Conservation (phyloP, 1,139 yeast genomes). For the Scheffersomyces segobiensis region DNA sequence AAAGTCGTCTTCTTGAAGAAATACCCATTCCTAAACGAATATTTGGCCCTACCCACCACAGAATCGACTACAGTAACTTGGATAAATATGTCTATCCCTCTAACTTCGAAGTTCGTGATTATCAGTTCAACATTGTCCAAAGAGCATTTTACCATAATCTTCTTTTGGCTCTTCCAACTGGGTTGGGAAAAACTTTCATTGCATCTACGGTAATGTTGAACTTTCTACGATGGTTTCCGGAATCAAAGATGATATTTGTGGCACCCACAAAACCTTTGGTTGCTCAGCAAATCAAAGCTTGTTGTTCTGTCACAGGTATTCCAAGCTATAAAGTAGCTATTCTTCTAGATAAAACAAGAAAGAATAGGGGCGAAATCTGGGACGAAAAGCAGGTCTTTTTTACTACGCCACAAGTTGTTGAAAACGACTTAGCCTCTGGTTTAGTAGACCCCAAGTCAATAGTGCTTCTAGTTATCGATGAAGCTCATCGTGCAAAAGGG, state of each 20-base stretch:
- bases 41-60: constrained; percentile 51
- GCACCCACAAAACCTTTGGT: constrained; percentile 98
- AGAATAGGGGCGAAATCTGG: constrained; percentile 77
- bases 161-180: constrained; percentile 93
- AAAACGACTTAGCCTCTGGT: constrained; percentile 80
- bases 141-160: constrained; percentile 73
- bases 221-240: constrained; percentile 79
- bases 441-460: constrained; percentile 72
- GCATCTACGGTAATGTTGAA: constrained; percentile 94
- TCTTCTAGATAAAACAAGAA: constrained; percentile 67
- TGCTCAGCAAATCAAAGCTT: constrained; percentile 96
- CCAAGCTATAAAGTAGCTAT: constrained; percentile 78
- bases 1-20: constrained; percentile 1
- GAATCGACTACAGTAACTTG: constrained; percentile 40
- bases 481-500: constrained; percentile 93
- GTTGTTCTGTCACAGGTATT: constrained; percentile 84
- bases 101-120: constrained; percentile 79
- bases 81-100: constrained; percentile 76
- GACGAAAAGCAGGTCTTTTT: constrained; percentile 74
- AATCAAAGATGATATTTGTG: constrained; percentile 82
- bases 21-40: background rate
- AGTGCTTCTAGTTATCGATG: constrained; percentile 83
- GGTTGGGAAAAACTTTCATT: constrained; percentile 94
- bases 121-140: constrained; percentile 78
- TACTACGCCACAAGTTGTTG: constrained; percentile 96